phyloP scores from a whole-genome alignment of 768 basidiomycete species.

The Infundibulicybe gibba region DNA sequence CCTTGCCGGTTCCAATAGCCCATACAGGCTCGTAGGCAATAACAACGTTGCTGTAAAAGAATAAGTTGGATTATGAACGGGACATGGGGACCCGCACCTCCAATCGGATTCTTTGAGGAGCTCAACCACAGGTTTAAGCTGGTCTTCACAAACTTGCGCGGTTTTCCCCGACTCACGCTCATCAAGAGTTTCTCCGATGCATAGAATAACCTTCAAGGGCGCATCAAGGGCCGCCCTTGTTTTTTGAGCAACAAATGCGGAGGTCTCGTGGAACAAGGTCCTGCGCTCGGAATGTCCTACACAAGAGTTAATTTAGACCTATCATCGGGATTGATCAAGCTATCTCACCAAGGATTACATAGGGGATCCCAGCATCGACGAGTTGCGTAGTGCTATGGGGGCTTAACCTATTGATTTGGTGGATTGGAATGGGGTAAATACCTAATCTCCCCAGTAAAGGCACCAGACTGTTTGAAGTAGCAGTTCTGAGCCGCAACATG shows the following conservation, averaged over 20 bases:
- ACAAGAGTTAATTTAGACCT: background rate
- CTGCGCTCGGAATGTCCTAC: constrained; percentile 95
- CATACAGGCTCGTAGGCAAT: constrained; percentile 97
- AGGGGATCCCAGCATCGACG: constrained; percentile 80
- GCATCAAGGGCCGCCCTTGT: constrained; percentile 77
- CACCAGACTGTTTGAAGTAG: constrained; percentile 80
- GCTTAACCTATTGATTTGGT: background rate
- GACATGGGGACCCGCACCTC: constrained; percentile 50
- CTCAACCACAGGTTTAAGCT: constrained; percentile 74
- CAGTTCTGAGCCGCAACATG: constrained; percentile 90
- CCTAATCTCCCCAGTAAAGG: constrained; percentile 98
- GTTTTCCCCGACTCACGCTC: constrained; percentile 84
- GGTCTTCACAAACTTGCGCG: constrained; percentile 72
- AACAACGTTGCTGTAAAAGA: constrained; percentile 70
- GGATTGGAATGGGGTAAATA: constrained; percentile 22
- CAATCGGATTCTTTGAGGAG: constrained; percentile 66
- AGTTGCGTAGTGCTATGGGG: constrained; percentile 72
- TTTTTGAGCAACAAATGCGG: constrained; percentile 80
- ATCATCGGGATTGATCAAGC: background rate
- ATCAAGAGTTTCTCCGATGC: constrained; percentile 90
- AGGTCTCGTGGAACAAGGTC: constrained; percentile 86
- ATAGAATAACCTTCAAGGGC: constrained; percentile 85
- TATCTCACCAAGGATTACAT: constrained; percentile 80
- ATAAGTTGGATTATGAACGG: background rate
- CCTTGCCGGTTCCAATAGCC: constrained; percentile 98